Base-by-base conservation (phyloP, 495 filamentous ascomycete species). In the Pyrenula massariospora region DNA sequence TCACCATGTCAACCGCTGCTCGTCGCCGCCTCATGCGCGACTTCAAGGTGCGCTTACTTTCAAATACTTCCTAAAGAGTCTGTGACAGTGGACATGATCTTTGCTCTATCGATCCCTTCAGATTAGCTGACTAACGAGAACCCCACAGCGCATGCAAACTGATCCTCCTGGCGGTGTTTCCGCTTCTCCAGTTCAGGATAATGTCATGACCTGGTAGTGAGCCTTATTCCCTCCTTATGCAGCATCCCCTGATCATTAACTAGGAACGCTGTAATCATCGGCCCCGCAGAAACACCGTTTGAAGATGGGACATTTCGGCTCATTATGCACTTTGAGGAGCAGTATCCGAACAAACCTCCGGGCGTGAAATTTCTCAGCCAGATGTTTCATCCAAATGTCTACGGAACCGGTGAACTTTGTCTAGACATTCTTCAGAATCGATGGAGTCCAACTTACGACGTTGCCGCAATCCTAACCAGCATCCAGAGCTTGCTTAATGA, bases 351-450 rank as follows among this genome's bases (percentile, higher is more conserved):
- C 73, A 97, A 97, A 66, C 93, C 93, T 1, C 93, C 93, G 0
- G 87, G 89, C 1, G 93, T 97, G 68, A 97, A 97, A 66, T 98
- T 98, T 68, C 95, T 97, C 71, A 95, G 89, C 69, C 82, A 90
- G 64, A 98, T 98, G 93, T 98, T 98, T 71, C 93, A 98, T 64
- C 93, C 93, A 1, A 98, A 98, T 62, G 93, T 98, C 24, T 98
- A 98, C 65, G 90, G 87, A 24, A 96, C 92, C 1, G 93, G 93
- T 20, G 93, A 98, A 73, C 81, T 98, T 25, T 98, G 93, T 66
- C 76, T 98, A 58, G 93, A 98, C 65, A 98, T 98, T 62, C 74
- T 98, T 59, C 93, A 98, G 69, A 98, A 98, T 66, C 80, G 93
- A 59, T 98, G 93, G 93, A 97, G 93, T 69, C 93, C 93, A 22